phyloP scores from a whole-genome alignment of 1,139 yeast genomes.

The Blastobotrys capitulatus region DNA sequence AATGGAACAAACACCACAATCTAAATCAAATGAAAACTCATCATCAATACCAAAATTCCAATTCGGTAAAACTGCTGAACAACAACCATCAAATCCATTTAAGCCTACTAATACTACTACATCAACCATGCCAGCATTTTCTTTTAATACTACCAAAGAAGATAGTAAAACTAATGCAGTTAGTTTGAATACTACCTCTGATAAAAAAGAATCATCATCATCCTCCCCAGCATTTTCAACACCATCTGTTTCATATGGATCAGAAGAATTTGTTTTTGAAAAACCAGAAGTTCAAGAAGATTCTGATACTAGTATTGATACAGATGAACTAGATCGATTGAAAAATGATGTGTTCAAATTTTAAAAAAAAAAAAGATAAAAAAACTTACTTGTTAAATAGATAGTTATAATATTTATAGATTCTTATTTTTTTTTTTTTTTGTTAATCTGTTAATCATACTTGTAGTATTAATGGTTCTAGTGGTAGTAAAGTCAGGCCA shows the following conservation, averaged over 20 bases:
- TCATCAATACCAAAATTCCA: conserved; percentile 2
- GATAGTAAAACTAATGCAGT: background rate
- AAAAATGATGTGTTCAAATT: conserved; percentile 1
- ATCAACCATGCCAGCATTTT: background rate
- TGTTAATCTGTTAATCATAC: background rate
- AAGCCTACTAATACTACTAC: background rate
- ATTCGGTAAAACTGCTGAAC: conserved; percentile 6
- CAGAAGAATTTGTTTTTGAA: background rate
- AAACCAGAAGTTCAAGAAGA: background rate
- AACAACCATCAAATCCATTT: background rate
- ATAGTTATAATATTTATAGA: background rate
- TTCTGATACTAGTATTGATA: background rate
- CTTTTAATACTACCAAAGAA: background rate
- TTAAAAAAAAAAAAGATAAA: background rate
- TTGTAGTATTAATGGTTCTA: background rate
- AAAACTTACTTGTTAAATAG: too few species aligned
- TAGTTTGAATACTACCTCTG: background rate
- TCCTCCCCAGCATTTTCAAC: background rate
- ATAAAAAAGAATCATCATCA: too few species aligned
- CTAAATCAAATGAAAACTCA: background rate
- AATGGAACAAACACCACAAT: conserved; percentile 6
- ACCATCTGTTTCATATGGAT: background rate
- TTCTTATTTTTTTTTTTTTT: background rate
- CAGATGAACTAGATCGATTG: conserved; percentile 2
- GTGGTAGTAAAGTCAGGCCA: background rate